Evolutionary conservation across 208 protist species (phyloP).

Genomic region (Acanthamoeba healyi): DNA sequence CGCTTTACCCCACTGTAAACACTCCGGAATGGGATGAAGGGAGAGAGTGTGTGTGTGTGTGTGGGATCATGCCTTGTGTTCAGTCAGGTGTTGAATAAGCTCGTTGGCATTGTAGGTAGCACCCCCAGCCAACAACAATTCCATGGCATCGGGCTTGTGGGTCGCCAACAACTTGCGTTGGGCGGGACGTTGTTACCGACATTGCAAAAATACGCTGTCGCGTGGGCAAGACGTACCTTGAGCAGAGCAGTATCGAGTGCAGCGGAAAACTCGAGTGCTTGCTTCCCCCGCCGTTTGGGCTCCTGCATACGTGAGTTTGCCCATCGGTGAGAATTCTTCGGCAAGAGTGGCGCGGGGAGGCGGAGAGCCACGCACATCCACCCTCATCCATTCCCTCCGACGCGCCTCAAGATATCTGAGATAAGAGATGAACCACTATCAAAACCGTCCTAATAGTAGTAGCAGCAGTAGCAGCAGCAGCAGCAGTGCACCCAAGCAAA

Average conservation of each 20-base stretch:
- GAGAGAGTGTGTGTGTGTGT: too few relatives aligned
- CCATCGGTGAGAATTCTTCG: too few relatives aligned
- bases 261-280: not conserved
- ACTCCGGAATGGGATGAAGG: too few relatives aligned
- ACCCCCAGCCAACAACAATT: not conserved
- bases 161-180: not conserved
- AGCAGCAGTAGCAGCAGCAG: not conserved
- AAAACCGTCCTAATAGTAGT: too few relatives aligned
- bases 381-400: not conserved
- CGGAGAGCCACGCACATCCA: not conserved
- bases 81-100: not conserved
- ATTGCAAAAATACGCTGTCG: too few relatives aligned
- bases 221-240: not conserved
- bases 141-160: not conserved
- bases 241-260: not conserved
- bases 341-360: too few relatives aligned
- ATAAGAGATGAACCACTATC: not conserved
- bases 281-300: not conserved
- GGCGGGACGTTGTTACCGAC: too few relatives aligned
- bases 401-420: not conserved
- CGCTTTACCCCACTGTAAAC: too few relatives aligned
- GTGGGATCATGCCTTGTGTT: constrained; percentile 11
- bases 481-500: too few relatives aligned
- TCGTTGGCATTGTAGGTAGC: constrained; percentile 16
- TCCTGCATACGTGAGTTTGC: too few relatives aligned